These are phyloP conservation scores for Trichoderma breve DNA, from an alignment of 2,329 filamentous ascomycete species.

Conservation along the genomic window DNA sequence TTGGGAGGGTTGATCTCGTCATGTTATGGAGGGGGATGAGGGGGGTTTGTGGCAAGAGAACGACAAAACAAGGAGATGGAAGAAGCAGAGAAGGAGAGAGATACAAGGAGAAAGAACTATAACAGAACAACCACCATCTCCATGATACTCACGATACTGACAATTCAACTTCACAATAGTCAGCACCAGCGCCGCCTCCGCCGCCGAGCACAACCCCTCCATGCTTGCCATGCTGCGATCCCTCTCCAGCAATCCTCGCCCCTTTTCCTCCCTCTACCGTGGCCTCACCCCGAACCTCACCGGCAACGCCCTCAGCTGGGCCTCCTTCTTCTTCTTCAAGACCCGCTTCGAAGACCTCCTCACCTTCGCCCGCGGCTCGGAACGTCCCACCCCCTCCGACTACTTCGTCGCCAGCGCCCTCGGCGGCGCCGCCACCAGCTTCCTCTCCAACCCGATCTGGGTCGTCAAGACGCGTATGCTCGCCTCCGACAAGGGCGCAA, in stretches of 20 bases:
- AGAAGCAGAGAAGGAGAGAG: background rate
- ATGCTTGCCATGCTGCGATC: constrained; percentile 53
- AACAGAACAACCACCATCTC: background rate
- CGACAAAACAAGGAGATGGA: background rate
- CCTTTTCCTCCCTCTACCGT: constrained; percentile 74
- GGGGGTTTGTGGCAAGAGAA: background rate
- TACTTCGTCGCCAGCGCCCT: constrained; percentile 78
- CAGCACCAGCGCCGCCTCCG: constrained; percentile 45
- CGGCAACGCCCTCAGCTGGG: constrained; percentile 89
- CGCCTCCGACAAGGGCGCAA: constrained; percentile 70
- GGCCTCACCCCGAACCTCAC: constrained; percentile 87
- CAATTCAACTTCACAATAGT: constrained; percentile 47
- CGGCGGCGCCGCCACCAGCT: constrained; percentile 70
- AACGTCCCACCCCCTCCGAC: constrained; percentile 54
- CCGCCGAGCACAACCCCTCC: constrained; percentile 42
- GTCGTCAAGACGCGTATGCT: constrained; percentile 98
- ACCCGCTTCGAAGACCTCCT: constrained; percentile 51
- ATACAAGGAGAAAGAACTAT: background rate
- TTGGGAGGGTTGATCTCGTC: background rate
- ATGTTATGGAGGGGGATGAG: background rate
- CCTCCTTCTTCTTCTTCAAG: constrained; percentile 83
- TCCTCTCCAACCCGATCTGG: constrained; percentile 94
- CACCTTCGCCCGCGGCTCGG: constrained; percentile 26
- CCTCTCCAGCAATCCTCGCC: constrained; percentile 50
- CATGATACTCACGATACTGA: background rate